Percentiles rank a stretch among this genome's conserved stretches.
Conservation (phyloP, 106 monocot genomes). For the Dendrobium huoshanense region DNA sequence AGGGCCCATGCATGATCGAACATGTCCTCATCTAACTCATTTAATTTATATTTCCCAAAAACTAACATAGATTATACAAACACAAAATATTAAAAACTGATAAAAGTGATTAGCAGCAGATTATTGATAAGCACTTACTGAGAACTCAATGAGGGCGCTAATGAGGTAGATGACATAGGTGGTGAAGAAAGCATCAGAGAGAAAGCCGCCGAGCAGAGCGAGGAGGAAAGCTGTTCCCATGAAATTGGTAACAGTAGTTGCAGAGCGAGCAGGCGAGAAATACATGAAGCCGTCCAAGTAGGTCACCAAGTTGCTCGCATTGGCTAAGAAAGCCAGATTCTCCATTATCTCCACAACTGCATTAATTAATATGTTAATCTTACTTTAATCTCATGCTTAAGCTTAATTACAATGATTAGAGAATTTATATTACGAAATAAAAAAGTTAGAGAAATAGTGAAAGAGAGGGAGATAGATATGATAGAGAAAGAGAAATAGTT, state of each 20-base stretch:
- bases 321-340: constrained; percentile 75
- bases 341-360: constrained; percentile 82
- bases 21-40: no score
- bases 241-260: constrained; percentile 82
- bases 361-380: background rate
- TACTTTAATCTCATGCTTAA: background rate
- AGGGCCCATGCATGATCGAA: no score
- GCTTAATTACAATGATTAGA: no score
- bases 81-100: no score
- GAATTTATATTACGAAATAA: no score
- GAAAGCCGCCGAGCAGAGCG: constrained; percentile 78
- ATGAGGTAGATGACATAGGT: constrained; percentile 52
- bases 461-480: no score
- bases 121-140: constrained; percentile 24
- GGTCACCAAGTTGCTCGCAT: constrained; percentile 79
- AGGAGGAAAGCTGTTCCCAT: constrained; percentile 92
- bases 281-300: constrained; percentile 69
- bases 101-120: background rate
- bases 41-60: no score
- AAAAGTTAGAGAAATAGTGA: no score
- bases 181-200: constrained; percentile 78
- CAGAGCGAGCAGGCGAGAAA: constrained; percentile 44
- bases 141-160: constrained; percentile 58
- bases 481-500: no score
- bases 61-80: no score